Percentiles rank a stretch among this genome's conserved stretches.
These are phyloP conservation scores for Favolaschia claudopus DNA, from an alignment of 768 basidiomycete genomes.

Conservation along the genomic window DNA sequence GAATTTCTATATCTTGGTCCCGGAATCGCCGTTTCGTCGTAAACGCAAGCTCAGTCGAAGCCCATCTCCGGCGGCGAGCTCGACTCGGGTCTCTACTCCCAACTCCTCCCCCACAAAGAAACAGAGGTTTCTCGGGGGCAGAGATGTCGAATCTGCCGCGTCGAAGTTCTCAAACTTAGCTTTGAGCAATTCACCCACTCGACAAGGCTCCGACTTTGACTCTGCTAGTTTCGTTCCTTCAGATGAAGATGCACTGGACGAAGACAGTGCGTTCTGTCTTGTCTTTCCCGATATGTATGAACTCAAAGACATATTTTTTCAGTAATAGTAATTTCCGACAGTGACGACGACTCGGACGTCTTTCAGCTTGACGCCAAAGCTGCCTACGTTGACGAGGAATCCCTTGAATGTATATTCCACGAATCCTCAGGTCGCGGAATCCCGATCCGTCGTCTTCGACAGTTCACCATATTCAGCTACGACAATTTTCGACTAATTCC, in stretches of 20 bases:
- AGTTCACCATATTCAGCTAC: constrained; percentile 61
- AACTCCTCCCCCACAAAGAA: constrained; percentile 18
- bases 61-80: constrained; percentile 5
- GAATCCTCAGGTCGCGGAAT: constrained; percentile 42
- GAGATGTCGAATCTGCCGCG: constrained; percentile 8
- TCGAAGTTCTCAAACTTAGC: constrained; percentile 1
- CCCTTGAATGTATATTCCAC: constrained; percentile 30
- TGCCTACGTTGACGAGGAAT: constrained; percentile 44
- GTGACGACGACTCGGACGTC: neutral
- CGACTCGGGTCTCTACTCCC: constrained; percentile 5
- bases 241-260: no score
- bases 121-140: neutral
- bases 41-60: constrained; percentile 5
- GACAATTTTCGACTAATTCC: constrained; percentile 47
- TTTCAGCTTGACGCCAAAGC: neutral
- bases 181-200: no score
- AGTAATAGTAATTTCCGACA: neutral
- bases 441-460: constrained; percentile 62
- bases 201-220: no score
- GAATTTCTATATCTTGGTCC: neutral
- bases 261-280: no score
- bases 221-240: no score
- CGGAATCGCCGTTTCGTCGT: neutral
- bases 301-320: neutral
- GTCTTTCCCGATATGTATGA: neutral